Base-by-base conservation (phyloP, 345 rosid species). In the Psidium guajava region DNA sequence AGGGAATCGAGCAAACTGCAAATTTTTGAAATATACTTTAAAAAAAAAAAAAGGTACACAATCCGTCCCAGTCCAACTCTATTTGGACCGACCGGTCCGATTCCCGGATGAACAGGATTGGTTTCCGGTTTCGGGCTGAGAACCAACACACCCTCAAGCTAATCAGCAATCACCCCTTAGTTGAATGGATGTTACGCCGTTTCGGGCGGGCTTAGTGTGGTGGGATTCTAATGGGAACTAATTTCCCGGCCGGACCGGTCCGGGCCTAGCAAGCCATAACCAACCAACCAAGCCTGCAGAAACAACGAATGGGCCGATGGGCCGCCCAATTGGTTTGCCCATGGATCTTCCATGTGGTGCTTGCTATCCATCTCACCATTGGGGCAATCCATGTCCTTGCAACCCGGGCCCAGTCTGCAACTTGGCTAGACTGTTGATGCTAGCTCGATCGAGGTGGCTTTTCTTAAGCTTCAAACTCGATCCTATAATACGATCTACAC, bases 1-100 rank as follows among this genome's bases (percentile, higher is more conserved):
- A 53, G 85, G 90, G 57, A 88, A 84, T 82, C 86, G 83, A 54
- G 82, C 57, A 25, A 40, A 83, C 81, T 85, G 42, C 36, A 12
- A 51, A 61, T 58, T 16, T 12, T 58, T 5, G 5, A 58, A 12
- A 58, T 5, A 47, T 47, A 36, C 36, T 47, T 44, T 44, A 4
- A 57, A 57, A 4, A 57, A 5, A 3, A 2, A 11, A 0, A 57
- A 0, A 5, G 24, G 0, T 58, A 12, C 27, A n/a, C 36, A 58
- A n/a, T 0, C 32, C 0, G 0, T 12, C 16, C 49, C 9, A 8
- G 49, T 47, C 9, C 49, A 47, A 47, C 9, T 8, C 49, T 1
- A 47, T 47, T 2, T 2, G 50, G 50, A 47, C 50, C 50, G 11
- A 8, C 50, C 8, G 50, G 11, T 47, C 11, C 8, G 8, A 2